phyloP scores from a whole-genome alignment of 371 early-diverging fungal species.

The Mucor velutinosus region DNA sequence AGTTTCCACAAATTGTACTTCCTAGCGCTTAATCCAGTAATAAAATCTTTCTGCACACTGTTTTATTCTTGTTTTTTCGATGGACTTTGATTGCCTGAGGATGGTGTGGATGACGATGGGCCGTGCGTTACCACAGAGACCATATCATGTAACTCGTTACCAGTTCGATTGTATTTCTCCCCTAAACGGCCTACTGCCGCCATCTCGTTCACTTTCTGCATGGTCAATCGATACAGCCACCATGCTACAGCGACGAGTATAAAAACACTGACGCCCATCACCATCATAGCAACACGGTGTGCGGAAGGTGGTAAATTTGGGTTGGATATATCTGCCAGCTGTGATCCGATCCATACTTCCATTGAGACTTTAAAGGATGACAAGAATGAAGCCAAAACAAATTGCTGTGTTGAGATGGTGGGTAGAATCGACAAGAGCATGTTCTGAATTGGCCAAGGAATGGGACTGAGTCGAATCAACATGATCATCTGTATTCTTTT shows the following conservation, averaged over 20 bases:
- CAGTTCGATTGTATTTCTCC: background rate
- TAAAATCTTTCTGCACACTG: background rate
- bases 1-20: constrained; percentile 42
- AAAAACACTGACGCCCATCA: constrained; percentile 31
- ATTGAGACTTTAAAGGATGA: constrained; percentile 37
- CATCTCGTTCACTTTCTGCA: constrained; percentile 23
- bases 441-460: constrained; percentile 49
- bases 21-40: constrained; percentile 17
- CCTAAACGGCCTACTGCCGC: background rate
- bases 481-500: constrained; percentile 36
- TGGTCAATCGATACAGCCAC: constrained; percentile 29
- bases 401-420: constrained; percentile 25
- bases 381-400: constrained; percentile 23
- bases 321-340: constrained; percentile 48
- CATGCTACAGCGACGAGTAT: constrained; percentile 17
- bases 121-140: background rate
- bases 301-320: constrained; percentile 44
- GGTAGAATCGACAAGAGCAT: constrained; percentile 39
- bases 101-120: background rate
- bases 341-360: constrained; percentile 54
- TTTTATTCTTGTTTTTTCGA: constrained; percentile 9
- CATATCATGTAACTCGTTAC: background rate
- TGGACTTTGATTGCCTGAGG: background rate
- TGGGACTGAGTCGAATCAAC: constrained; percentile 43
- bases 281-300: constrained; percentile 37